phyloP scores from a whole-genome alignment of 192 early-diverging fungal species.

The Backusella psychrophila region DNA sequence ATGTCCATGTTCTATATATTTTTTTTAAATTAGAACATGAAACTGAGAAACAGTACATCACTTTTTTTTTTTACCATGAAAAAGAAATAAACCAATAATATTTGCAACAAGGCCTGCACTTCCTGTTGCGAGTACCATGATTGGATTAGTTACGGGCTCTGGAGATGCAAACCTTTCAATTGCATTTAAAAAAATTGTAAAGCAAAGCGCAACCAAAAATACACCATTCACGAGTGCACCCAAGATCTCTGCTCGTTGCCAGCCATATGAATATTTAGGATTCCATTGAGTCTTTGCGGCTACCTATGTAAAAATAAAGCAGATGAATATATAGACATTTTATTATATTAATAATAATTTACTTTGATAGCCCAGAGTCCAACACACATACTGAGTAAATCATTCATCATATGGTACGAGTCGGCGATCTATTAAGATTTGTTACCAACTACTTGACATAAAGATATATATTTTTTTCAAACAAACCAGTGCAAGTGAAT shows the following conservation, averaged over 20 bases:
- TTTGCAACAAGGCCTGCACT: constrained; percentile 76
- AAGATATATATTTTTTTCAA: neutral
- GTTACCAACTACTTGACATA: neutral
- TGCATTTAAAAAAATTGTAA: constrained; percentile 85
- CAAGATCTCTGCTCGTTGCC: constrained; percentile 89
- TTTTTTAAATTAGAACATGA: neutral
- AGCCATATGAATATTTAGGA: constrained; percentile 80
- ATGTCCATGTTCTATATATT: constrained; percentile 47
- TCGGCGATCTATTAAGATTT: constrained; percentile 63
- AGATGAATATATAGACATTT: neutral
- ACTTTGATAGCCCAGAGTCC: constrained; percentile 77
- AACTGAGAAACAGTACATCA: neutral
- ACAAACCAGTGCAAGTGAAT: constrained; percentile 70
- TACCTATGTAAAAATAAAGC: constrained; percentile 38
- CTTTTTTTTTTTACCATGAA: constrained; percentile 56
- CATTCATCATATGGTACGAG: constrained; percentile 92
- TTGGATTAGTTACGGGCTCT: constrained; percentile 67
- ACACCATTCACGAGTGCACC: constrained; percentile 93
- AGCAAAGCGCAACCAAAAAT: constrained; percentile 86
- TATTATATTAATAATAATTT: constrained; percentile 4
- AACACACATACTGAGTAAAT: constrained; percentile 73
- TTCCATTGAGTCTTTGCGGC: constrained; percentile 57
- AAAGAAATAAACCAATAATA: constrained; percentile 76
- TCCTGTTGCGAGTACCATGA: constrained; percentile 76
- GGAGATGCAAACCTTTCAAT: constrained; percentile 78